Evolutionary conservation across 192 early-diverging fungal genomes (phyloP), one percentile per base, ranked within the genome.

Genomic region (Coemansia pectinata): DNA sequence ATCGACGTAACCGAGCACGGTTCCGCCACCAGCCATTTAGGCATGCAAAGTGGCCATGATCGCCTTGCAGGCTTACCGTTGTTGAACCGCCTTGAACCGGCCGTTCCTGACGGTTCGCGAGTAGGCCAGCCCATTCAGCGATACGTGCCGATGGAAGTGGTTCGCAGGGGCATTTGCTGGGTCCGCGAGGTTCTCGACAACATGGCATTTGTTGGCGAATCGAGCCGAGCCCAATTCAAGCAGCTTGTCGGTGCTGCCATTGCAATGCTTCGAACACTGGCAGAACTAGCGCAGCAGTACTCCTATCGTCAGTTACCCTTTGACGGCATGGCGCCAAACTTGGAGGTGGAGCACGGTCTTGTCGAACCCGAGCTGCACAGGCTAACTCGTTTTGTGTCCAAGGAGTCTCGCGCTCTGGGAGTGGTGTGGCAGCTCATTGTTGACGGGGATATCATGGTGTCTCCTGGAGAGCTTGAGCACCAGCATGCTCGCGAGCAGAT

Each of bases 401-500:
- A 31, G n/a, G 75, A 83, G 45, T 47, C 64, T 14, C 41, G 45
- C 17, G 66, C 57, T 0, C 29, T 83, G 21, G 42, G 76, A n/a
- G 70, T 71, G 1, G 69, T 72, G 52, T 79, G 77, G 81, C 76
- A 76, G 73, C 70, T 84, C 21, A 65, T 84, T 36, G 71, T 31
- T 8, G 81, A 84, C 21, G 77, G 67, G 29, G 73, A 62, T 10
- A 50, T 84, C 33, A 75, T 84, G 81, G 77, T 84, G 27, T 76
- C 77, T n/a, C 81, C 81, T 0, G 77, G 70, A 15, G 81, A 79
- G 63, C 67, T 84, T 47, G 77, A 75, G n/a, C 70, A 72, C 33
- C 53, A 38, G 14, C 4, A 25, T 27, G 57, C 71, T 25, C 65
- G 77, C 0, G 41, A 50, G 58, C 77, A 79, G 53, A 79, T 79